A percentile compares a stretch with the other conserved stretches of the same genome.
These are phyloP conservation scores for Pyracantha coccinea DNA, from an alignment of 331 rosid species.

Conservation along the genomic window DNA sequence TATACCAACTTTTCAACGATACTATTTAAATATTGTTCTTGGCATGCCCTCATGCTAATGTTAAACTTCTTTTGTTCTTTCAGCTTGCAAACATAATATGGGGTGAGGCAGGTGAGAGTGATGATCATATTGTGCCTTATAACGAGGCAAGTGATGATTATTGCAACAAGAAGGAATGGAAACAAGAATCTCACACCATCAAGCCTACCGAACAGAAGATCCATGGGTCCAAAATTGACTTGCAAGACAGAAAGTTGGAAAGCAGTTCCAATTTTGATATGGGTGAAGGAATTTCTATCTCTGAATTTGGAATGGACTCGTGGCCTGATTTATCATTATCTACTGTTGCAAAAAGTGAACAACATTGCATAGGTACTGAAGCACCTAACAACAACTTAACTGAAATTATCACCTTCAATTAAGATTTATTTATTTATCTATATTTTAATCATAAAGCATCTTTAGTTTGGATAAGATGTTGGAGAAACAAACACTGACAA, in stretches of 20 bases:
- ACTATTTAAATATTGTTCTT: neutral
- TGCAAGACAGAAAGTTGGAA: conserved; percentile 34
- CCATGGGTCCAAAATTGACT: conserved; percentile 34
- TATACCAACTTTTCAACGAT: neutral
- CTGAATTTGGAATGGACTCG: conserved; percentile 31
- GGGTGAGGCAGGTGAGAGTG: conserved; percentile 69
- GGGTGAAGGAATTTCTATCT: conserved; percentile 35
- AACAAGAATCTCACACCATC: conserved; percentile 33
- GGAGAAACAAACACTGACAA: neutral
- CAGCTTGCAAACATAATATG: conserved; percentile 93
- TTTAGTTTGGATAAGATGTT: neutral
- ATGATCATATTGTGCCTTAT: conserved; percentile 91
- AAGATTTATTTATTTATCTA: neutral
- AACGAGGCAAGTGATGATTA: conserved; percentile 50
- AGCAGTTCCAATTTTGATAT: conserved; percentile 32
- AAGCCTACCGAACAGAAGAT: conserved; percentile 46
- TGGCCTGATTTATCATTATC: conserved; percentile 61
- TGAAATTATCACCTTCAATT: conserved; percentile 30
- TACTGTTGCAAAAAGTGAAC: conserved; percentile 35
- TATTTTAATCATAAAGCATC: neutral
- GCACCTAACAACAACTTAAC: conserved; percentile 22
- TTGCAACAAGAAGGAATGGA: conserved; percentile 46
- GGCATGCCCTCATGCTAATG: conserved; percentile 7
- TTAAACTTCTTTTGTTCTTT: conserved; percentile 20
- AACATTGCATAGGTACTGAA: conserved; percentile 35